Conservation (phyloP, 345 rosid species). For the Trapa bicornis region DNA sequence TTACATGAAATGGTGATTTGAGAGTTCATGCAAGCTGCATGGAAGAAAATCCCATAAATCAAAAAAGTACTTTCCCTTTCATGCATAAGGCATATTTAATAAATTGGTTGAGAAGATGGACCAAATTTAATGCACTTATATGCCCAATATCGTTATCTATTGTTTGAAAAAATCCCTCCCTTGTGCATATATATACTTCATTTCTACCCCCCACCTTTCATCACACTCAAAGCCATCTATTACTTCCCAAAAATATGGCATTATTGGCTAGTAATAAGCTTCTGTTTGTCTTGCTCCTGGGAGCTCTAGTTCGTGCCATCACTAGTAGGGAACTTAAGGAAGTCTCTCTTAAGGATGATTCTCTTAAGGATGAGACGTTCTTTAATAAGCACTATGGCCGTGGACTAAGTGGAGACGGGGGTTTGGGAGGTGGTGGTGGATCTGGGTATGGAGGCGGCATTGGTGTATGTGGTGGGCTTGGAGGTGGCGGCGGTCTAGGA, state of each 20-base stretch:
- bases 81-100: not conserved
- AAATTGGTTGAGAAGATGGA: constrained; percentile 22
- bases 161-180: constrained; percentile 1
- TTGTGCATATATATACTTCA: constrained; percentile 10
- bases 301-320: constrained; percentile 17
- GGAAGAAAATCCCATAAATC: not conserved
- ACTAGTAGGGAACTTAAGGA: constrained; percentile 18
- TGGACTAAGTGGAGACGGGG: constrained; percentile 21
- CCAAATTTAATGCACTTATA: constrained; percentile 11
- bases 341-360: not conserved
- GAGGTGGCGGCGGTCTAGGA: constrained; percentile 13
- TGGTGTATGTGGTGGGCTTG: no score
- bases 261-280: constrained; percentile 11
- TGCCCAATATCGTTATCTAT: not conserved
- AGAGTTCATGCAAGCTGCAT: not conserved
- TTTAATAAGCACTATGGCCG: constrained; percentile 8
- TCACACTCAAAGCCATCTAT: not conserved
- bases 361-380: constrained; percentile 28
- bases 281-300: constrained; percentile 23
- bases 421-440: constrained; percentile 22
- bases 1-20: no score
- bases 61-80: not conserved
- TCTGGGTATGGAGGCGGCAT: not conserved
- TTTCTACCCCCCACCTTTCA: constrained; percentile 8
- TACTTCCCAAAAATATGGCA: not conserved